These are phyloP conservation scores for Endotrypanum monterogeii DNA, from an alignment of 208 protist genomes.

Conservation along the genomic window DNA sequence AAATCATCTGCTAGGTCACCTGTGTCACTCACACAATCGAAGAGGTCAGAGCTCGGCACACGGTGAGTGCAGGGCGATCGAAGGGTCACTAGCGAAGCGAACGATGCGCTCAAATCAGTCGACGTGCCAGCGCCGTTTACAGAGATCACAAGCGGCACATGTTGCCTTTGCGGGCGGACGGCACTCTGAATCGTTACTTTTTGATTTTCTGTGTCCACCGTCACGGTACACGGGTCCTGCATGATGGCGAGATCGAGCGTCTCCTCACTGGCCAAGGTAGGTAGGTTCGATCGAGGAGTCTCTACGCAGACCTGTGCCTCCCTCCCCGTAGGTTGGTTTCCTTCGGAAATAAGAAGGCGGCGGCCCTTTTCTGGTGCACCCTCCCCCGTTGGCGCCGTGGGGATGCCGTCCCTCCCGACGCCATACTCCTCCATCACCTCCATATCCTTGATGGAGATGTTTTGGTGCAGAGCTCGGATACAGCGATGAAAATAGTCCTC, in stretches of 20 bases:
- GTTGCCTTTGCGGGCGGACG: not conserved
- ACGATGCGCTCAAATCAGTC: constrained; percentile 15
- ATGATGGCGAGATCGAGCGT: constrained; percentile 24
- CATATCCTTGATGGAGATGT: constrained; percentile 58
- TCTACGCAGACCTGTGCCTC: not conserved
- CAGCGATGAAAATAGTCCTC: constrained; percentile 60
- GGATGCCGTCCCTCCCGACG: constrained; percentile 46
- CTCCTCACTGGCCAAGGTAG: constrained; percentile 19
- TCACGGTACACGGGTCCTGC: constrained; percentile 15
- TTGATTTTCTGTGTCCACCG: constrained; percentile 13
- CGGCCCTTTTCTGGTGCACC: not conserved
- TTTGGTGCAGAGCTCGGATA: constrained; percentile 32
- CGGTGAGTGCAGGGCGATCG: not conserved
- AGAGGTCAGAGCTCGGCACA: constrained; percentile 21
- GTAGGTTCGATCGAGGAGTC: not conserved
- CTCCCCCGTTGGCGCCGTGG: not conserved
- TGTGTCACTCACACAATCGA: constrained; percentile 22
- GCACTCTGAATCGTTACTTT: constrained; percentile 16
- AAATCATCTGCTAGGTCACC: constrained; percentile 1
- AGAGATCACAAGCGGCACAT: not conserved
- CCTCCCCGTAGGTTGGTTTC: too few species aligned
- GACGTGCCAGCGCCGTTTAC: not conserved
- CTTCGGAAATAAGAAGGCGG: too few species aligned
- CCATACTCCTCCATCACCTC: constrained; percentile 66
- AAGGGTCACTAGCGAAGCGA: not conserved